These are phyloP conservation scores for Bolboschoenus planiculmis DNA, from an alignment of 176 grass and related monocot species.

Conservation along the genomic window DNA sequence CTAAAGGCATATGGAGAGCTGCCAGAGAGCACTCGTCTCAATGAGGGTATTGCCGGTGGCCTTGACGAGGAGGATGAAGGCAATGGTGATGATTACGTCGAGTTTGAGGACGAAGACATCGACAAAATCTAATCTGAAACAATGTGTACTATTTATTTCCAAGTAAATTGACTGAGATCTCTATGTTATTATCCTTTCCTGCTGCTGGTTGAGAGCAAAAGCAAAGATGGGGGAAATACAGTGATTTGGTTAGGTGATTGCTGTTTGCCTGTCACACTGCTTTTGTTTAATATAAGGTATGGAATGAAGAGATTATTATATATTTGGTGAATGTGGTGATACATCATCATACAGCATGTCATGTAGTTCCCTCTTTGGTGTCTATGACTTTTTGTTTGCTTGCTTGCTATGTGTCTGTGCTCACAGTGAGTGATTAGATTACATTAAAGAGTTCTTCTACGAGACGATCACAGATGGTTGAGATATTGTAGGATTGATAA, in stretches of 20 bases:
- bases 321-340: not conserved
- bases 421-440: not conserved
- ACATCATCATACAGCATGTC: not conserved
- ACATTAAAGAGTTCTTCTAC: too few species aligned
- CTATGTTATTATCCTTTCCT: not conserved
- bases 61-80: conserved; percentile 44
- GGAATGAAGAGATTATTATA: not conserved
- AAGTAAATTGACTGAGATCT: not conserved
- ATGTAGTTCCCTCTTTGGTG: not conserved
- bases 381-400: not conserved
- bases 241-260: not conserved
- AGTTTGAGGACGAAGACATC: conserved; percentile 63
- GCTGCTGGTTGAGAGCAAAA: not conserved
- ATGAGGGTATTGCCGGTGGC: conserved; percentile 45
- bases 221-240: not conserved
- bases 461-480: not conserved
- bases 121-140: conserved; percentile 36
- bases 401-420: not conserved
- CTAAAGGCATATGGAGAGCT: conserved; percentile 57
- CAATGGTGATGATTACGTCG: conserved; percentile 40
- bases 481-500: not conserved
- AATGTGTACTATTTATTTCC: conserved; percentile 1
- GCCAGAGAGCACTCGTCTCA: conserved; percentile 48
- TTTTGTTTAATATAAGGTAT: conserved; percentile 8
- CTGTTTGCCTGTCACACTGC: not conserved